These are phyloP conservation scores for Vanilla planifolia DNA, from an alignment of 106 monocot genomes.

Conservation along the genomic window DNA sequence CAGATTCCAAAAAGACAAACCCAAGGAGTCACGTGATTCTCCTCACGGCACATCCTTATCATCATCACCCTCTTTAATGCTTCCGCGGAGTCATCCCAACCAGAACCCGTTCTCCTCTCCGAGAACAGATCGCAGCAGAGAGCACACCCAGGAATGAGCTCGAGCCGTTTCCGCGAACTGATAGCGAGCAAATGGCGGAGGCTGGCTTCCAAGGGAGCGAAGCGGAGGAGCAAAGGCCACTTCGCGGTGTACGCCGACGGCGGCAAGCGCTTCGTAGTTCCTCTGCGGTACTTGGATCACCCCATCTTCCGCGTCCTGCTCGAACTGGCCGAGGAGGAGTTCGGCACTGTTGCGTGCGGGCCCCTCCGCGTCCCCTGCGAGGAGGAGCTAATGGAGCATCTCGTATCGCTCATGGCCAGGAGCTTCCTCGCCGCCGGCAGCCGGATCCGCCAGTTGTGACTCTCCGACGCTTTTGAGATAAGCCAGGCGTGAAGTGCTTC, in stretches of 20 bases:
- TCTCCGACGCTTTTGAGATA: no score
- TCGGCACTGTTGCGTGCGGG: conserved; percentile 14
- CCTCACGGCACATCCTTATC: no score
- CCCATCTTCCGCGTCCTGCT: conserved; percentile 22
- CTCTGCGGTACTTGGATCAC: conserved; percentile 20
- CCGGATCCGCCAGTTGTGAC: no score
- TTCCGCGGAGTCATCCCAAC: no score
- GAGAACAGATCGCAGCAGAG: no score
- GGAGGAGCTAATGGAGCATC: conserved; percentile 23
- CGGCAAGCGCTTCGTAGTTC: conserved; percentile 31
- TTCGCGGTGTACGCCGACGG: conserved; percentile 33
- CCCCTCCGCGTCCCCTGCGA: conserved; percentile 33
- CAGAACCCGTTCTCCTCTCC: no score
- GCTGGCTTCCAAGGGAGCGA: conserved; percentile 4
- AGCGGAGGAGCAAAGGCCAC: conserved; percentile 20
- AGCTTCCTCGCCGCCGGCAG: neutral
- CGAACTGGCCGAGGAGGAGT: conserved; percentile 36
- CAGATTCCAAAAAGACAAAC: no score
- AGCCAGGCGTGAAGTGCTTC: no score
- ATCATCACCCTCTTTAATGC: no score
- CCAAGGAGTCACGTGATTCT: no score
- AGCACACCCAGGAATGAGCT: conserved; percentile 8
- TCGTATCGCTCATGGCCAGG: conserved; percentile 9
- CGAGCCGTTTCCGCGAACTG: conserved; percentile 20
- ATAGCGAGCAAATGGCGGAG: conserved; percentile 15